Base-by-base conservation (phyloP, 2,329 filamentous ascomycete species). In the Cordyceps cateniannulata region DNA sequence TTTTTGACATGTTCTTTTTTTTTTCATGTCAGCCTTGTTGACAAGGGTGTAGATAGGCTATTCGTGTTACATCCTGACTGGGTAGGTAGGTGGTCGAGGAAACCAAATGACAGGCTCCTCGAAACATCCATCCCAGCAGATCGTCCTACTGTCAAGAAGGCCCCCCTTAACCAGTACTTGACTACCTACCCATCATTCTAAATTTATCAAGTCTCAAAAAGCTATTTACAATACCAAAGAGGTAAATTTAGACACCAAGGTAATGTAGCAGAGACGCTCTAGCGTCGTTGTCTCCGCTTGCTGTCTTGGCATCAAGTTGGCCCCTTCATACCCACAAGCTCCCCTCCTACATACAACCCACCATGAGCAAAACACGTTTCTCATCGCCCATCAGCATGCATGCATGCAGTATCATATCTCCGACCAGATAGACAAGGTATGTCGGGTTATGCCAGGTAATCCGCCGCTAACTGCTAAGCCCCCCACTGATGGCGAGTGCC, bases 231-330 rank as follows among this genome's bases (percentile, higher is more conserved):
- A 2, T 16, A 1, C 14, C 38, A 5, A 42, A n/a, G 16, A 42
- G 38, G 38, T n/a, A 42, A 6, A 45, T 20, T 4, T 40, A 40
- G 42, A 20, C 18, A 42, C 14, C 40, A 42, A 42, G 18, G 24
- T 8, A 29, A 18, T n/a, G 48, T 52, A 38, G 49, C 29, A 53
- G 14, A 53, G 14, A 24, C 35, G 20, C 32, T 53, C 35, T 53
- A 47, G 53, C 53, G 16, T 47, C 27, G 53, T 56, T 29, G 40
- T 56, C 53, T 56, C 52, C 40, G 53, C 27, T 45, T 25, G 24
- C 25, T 45, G 25, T 56, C 53, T 56, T 47, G 40, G 18, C 40
- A 47, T 10, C 50, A 16, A 24, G 27, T 52, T 38, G 29, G 29
- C 49, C 24, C 49, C 32, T 48, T 48, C 22, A 32, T 32, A 29